Evolutionary conservation across 2,329 filamentous ascomycete genomes (phyloP).

Genomic region (Alternaria solani): DNA sequence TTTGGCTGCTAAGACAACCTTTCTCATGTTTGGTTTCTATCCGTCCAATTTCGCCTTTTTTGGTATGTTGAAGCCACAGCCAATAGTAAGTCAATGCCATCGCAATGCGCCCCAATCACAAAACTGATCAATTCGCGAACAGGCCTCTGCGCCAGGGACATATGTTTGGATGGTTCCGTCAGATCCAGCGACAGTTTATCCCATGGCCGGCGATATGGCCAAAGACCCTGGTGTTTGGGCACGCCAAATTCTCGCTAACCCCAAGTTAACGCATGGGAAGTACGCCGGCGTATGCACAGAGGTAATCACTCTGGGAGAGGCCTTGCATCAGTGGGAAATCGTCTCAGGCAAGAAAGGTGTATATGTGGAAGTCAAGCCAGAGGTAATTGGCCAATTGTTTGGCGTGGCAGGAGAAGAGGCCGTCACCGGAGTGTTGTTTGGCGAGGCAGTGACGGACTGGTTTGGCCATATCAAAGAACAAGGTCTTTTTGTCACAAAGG

Average conservation of each 20-base stretch:
- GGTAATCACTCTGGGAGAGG: constrained; percentile 3
- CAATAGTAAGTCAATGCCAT: constrained; percentile 1
- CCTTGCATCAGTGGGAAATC: not conserved
- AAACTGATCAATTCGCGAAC: not conserved
- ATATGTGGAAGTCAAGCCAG: constrained; percentile 6
- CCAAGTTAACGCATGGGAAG: constrained; percentile 7
- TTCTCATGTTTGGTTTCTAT: constrained; percentile 25
- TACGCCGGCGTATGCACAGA: constrained; percentile 9
- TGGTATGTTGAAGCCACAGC: constrained; percentile 19
- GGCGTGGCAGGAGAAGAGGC: constrained; percentile 8
- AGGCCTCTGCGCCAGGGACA: constrained; percentile 1
- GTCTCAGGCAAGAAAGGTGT: constrained; percentile 9
- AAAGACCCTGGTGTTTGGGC: constrained; percentile 12
- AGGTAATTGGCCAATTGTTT: not conserved
- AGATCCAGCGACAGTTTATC: not conserved
- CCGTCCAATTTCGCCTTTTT: constrained; percentile 23
- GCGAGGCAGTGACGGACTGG: constrained; percentile 6
- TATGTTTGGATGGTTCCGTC: constrained; percentile 11
- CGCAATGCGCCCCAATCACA: not conserved
- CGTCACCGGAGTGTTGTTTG: constrained; percentile 10
- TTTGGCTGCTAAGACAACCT: constrained; percentile 28
- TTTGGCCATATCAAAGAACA: constrained; percentile 3
- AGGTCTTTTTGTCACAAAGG: constrained; percentile 7
- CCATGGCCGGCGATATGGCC: constrained; percentile 11
- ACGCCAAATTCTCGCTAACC: constrained; percentile 10